phyloP scores from a whole-genome alignment of 441 rosid species.

The Eutrema salsugineum region DNA sequence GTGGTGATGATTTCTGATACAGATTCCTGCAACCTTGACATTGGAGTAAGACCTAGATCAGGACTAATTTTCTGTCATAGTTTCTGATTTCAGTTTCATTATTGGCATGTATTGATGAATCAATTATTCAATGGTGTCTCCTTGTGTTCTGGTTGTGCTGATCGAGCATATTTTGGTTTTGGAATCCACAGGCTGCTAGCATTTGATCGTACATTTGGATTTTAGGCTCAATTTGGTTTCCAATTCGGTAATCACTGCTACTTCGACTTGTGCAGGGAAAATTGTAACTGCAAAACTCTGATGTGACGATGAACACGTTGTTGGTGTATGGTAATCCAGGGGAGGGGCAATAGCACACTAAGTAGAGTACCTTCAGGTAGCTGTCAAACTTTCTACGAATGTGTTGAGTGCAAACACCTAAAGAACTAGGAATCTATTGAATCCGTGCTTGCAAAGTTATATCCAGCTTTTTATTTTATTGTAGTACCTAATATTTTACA shows the following conservation, averaged over 20 bases:
- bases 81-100: neutral
- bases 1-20: neutral
- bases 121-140: neutral
- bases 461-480: slow-evolving; percentile 4
- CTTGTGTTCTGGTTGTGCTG: neutral
- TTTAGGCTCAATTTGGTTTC: neutral
- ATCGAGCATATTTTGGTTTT: neutral
- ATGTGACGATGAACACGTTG: neutral
- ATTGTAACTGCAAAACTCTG: neutral
- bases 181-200: neutral
- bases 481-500: slow-evolving; percentile 13
- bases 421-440: slow-evolving; percentile 4
- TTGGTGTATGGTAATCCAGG: neutral
- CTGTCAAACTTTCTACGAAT: neutral
- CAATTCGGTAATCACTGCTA: neutral
- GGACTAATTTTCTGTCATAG: neutral
- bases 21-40: neutral
- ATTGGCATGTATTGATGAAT: neutral
- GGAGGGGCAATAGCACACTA: neutral
- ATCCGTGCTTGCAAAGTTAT: neutral
- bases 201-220: neutral
- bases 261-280: slow-evolving; percentile 11
- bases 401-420: neutral
- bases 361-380: slow-evolving; percentile 18
- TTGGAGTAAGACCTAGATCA: neutral